A percentile compares a stretch with the other conserved stretches of the same genome.
phyloP scores from a whole-genome alignment of 345 rosid genomes.

The Camelina sativa region DNA sequence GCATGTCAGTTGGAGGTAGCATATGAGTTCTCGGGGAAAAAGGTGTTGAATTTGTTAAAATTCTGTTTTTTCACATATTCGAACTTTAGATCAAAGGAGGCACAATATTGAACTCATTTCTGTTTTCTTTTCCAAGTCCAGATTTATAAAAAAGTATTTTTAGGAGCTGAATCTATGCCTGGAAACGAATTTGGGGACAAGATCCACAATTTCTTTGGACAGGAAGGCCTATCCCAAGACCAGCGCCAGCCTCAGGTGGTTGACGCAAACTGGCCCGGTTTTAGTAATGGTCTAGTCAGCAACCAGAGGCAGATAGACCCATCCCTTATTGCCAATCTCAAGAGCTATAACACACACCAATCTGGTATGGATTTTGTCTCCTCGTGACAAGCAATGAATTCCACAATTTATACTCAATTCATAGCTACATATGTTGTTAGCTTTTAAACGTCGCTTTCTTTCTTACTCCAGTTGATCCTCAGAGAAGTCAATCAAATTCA shows the following conservation, averaged over 20 bases:
- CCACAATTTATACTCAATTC: neutral
- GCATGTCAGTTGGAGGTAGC: constrained; percentile 37
- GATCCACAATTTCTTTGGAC: constrained; percentile 86
- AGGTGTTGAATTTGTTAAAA: constrained; percentile 26
- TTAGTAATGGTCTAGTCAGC: constrained; percentile 62
- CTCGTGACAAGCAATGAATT: neutral
- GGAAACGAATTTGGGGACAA: constrained; percentile 95
- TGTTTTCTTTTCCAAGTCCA: constrained; percentile 38
- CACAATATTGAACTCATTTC: constrained; percentile 30
- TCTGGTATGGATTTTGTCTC: constrained; percentile 57
- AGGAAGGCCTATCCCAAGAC: constrained; percentile 67
- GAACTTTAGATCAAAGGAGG: neutral
- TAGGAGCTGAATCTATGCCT: constrained; percentile 79
- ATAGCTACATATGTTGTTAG: constrained; percentile 34
- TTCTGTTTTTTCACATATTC: constrained; percentile 20
- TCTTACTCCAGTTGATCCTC: constrained; percentile 63
- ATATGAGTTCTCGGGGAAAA: constrained; percentile 39
- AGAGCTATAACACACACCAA: constrained; percentile 59
- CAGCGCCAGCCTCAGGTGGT: constrained; percentile 67
- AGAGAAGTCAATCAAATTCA: constrained; percentile 56
- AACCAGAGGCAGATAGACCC: constrained; percentile 67
- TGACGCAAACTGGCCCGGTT: constrained; percentile 68
- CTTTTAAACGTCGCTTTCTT: constrained; percentile 40
- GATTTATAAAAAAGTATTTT: constrained; percentile 41
- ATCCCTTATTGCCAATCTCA: constrained; percentile 57